phyloP scores from a whole-genome alignment of 495 filamentous ascomycete genomes.

The Apiosordaria backusii region DNA sequence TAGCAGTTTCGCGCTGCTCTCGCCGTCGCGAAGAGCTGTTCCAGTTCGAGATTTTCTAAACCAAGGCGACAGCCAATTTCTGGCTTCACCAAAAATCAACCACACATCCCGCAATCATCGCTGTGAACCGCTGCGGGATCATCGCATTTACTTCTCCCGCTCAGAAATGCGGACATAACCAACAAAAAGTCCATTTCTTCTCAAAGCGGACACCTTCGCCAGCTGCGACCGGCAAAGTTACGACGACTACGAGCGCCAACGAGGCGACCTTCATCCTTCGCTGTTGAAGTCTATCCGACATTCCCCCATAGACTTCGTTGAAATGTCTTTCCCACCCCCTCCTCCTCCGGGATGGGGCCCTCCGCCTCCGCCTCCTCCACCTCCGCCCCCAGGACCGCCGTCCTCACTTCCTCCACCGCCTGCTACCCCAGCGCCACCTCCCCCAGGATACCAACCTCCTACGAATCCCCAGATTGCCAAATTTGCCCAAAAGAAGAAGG shows the following conservation, averaged over 20 bases:
- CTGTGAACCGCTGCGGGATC: conserved; percentile 18
- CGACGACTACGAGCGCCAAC: conserved; percentile 4
- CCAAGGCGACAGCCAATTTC: conserved; percentile 24
- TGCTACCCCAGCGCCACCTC: conserved; percentile 70
- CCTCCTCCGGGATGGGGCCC: conserved; percentile 51
- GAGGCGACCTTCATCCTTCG: conserved; percentile 8
- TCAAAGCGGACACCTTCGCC: background rate
- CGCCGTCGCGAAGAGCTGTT: conserved; percentile 21
- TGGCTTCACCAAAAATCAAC: conserved; percentile 27
- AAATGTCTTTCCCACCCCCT: conserved; percentile 74
- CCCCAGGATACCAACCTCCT: conserved; percentile 82
- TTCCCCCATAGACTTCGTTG: background rate
- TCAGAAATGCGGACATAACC: background rate
- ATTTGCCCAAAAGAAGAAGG: conserved; percentile 96
- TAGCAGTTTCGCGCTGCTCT: conserved; percentile 20
- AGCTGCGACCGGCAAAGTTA: background rate
- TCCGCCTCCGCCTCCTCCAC: conserved; percentile 57
- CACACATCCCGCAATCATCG: conserved; percentile 17
- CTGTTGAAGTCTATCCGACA: conserved; percentile 15
- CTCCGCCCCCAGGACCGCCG: conserved; percentile 73
- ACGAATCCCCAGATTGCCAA: conserved; percentile 86
- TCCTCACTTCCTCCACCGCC: conserved; percentile 69
- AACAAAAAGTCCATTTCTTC: background rate
- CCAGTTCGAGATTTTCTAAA: conserved; percentile 26
- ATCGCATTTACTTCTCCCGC: background rate